A percentile compares a stretch with the other conserved stretches of the same genome.
Evolutionary conservation across 805 yeast species (phyloP).

Genomic region (Priceomyces carsonii): DNA sequence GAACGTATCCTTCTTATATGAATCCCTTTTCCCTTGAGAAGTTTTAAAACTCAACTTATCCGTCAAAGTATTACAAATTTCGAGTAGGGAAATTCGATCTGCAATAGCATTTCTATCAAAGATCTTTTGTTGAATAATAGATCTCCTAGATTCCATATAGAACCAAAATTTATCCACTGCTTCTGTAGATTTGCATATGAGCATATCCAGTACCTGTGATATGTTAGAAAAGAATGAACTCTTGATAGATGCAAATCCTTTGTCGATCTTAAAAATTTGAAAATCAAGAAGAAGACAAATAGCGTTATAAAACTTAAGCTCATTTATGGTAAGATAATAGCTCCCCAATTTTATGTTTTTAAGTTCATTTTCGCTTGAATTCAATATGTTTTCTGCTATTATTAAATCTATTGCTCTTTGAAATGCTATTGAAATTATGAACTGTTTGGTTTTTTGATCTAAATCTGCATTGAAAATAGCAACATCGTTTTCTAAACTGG

Average conservation of each 20-base stretch:
- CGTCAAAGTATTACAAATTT: conserved; percentile 39
- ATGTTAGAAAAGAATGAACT: conserved; percentile 25
- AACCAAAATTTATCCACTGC: conserved; percentile 33
- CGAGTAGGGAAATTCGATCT: conserved; percentile 41
- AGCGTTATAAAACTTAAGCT: conserved; percentile 13
- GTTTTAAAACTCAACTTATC: conserved; percentile 25
- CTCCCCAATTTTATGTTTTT: conserved; percentile 5
- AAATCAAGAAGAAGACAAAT: conserved; percentile 28
- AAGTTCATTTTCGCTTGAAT: background rate
- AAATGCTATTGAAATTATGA: conserved; percentile 22
- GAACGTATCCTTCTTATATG: conserved; percentile 38
- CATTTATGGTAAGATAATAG: conserved; percentile 4
- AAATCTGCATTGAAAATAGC: conserved; percentile 23
- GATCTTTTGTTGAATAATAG: conserved; percentile 19
- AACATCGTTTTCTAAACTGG: conserved; percentile 12
- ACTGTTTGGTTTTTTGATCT: conserved; percentile 19
- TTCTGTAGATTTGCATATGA: conserved; percentile 21
- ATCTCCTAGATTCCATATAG: conserved; percentile 35
- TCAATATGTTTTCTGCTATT: background rate
- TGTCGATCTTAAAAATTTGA: conserved; percentile 19
- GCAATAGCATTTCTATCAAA: conserved; percentile 27
- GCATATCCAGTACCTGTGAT: conserved; percentile 22
- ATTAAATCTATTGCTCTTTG: conserved; percentile 14
- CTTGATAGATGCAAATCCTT: conserved; percentile 17
- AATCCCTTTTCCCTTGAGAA: conserved; percentile 23